Evolutionary conservation across 1,284 basidiomycete species (phyloP).

Genomic region (Pisolithus thermaeus): DNA sequence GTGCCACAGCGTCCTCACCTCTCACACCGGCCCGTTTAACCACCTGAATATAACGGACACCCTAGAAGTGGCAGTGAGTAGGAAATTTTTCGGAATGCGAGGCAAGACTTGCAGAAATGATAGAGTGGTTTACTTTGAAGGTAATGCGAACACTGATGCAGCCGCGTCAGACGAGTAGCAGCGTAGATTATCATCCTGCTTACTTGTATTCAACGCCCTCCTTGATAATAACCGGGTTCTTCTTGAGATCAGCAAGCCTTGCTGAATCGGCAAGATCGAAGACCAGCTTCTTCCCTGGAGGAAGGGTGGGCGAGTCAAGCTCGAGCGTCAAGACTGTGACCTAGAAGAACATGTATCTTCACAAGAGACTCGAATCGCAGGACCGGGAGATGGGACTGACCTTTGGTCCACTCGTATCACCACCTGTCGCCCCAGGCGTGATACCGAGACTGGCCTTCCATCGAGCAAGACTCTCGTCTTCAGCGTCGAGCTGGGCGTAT

Average conservation of each 20-base stretch:
- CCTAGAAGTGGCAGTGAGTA: conserved; percentile 35
- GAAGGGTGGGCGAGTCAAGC: conserved; percentile 62
- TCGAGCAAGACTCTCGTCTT: conserved; percentile 80
- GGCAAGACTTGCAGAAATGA: conserved; percentile 61
- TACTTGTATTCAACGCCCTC: conserved; percentile 84
- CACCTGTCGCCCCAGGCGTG: conserved; percentile 43
- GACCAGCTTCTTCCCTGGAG: conserved; percentile 52
- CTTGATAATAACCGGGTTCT: conserved; percentile 72
- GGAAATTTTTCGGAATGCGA: background rate
- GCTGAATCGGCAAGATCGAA: conserved; percentile 51
- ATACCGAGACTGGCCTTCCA: conserved; percentile 92
- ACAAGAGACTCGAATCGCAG: conserved; percentile 6
- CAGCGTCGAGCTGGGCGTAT: conserved; percentile 72
- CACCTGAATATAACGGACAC: conserved; percentile 79
- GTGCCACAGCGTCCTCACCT: conserved; percentile 37
- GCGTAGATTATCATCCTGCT: conserved; percentile 6
- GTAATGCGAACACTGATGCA: conserved; percentile 61
- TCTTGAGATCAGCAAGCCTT: conserved; percentile 49
- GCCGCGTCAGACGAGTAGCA: conserved; percentile 5
- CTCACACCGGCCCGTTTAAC: conserved; percentile 72
- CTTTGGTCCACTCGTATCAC: conserved; percentile 53
- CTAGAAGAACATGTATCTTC: conserved; percentile 31
- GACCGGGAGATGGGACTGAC: conserved; percentile 28
- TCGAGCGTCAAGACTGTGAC: conserved; percentile 67
- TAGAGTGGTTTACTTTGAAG: conserved; percentile 80